Percentiles rank a stretch among this genome's conserved stretches.
Conservation (phyloP, 441 rosid genomes). For the Jatropha multifida region DNA sequence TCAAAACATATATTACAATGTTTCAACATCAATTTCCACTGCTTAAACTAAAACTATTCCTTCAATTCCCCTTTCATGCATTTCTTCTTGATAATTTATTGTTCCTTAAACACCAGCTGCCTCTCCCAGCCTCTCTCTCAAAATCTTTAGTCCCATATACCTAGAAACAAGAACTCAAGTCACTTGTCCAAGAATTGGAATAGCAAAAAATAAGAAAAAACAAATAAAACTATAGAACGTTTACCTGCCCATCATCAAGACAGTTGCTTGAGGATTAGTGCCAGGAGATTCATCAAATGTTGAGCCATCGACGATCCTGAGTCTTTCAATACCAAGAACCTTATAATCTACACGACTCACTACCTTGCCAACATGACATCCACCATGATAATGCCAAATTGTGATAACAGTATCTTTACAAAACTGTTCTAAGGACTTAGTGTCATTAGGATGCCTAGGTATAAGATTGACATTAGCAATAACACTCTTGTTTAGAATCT, state of each 20-base stretch:
- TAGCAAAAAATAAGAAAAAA: too few species aligned
- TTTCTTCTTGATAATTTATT: slow-evolving; percentile 17
- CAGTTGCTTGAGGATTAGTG: slow-evolving; percentile 94
- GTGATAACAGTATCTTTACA: slow-evolving; percentile 93
- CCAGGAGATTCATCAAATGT: slow-evolving; percentile 79
- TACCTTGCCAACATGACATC: slow-evolving; percentile 85
- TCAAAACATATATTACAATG: slow-evolving; percentile 18
- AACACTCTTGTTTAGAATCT: slow-evolving; percentile 68
- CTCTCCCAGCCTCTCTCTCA: slow-evolving; percentile 72
- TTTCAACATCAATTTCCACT: slow-evolving; percentile 13
- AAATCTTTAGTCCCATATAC: slow-evolving; percentile 89
- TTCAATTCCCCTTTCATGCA: neutral
- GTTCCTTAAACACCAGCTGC: slow-evolving; percentile 48
- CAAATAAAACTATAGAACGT: neutral
- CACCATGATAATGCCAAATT: slow-evolving; percentile 99
- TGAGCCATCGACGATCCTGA: slow-evolving; percentile 87
- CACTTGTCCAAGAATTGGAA: too few species aligned
- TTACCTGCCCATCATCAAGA: slow-evolving; percentile 97
- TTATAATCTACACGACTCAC: slow-evolving; percentile 38
- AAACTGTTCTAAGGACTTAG: slow-evolving; percentile 87
- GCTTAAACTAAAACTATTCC: slow-evolving; percentile 7
- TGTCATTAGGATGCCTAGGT: slow-evolving; percentile 74
- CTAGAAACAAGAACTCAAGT: slow-evolving; percentile 37
- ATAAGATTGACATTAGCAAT: slow-evolving; percentile 78
- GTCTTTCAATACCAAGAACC: slow-evolving; percentile 70